A percentile compares a stretch with the other conserved stretches of the same genome.
Conservation (phyloP, 176 grass and related monocot genomes). For the Cenchrus fungigraminus region DNA sequence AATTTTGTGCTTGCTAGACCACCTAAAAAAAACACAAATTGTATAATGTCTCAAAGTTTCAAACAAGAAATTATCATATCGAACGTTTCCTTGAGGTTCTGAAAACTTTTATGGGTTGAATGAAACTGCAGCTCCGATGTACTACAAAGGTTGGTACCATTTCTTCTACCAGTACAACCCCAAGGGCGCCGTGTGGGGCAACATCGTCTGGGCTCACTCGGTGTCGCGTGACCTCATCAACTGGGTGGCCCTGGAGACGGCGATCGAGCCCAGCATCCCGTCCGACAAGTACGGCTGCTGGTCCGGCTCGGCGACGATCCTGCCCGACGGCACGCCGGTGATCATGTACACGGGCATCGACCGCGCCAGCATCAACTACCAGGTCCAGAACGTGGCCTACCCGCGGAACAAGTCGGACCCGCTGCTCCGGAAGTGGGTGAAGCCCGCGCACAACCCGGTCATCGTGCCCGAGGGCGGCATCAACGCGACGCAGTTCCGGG, state of each 20-base stretch:
- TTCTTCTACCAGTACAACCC: constrained; percentile 81
- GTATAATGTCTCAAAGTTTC: no score
- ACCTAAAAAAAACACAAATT: neutral
- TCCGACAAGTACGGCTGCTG: constrained; percentile 65
- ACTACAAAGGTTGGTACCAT: constrained; percentile 88
- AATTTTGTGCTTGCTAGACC: neutral
- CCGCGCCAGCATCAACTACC: constrained; percentile 33
- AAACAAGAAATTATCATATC: no score
- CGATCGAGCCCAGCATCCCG: constrained; percentile 55
- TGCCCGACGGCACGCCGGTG: constrained; percentile 48
- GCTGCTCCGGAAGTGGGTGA: constrained; percentile 68
- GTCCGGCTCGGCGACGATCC: constrained; percentile 71
- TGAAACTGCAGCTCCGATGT: constrained; percentile 59
- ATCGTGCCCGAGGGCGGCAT: constrained; percentile 53
- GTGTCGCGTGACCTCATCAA: constrained; percentile 74
- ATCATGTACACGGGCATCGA: constrained; percentile 69
- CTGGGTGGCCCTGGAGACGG: constrained; percentile 62
- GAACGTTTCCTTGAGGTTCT: neutral
- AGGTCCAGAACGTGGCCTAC: constrained; percentile 75
- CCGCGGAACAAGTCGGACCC: constrained; percentile 68
- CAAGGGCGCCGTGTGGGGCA: constrained; percentile 59
- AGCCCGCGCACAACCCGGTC: constrained; percentile 63
- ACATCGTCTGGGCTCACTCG: constrained; percentile 86
- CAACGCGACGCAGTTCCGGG: constrained; percentile 63
- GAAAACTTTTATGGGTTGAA: neutral